These are phyloP conservation scores for Oryza brachyantha DNA, from an alignment of 176 grass and related monocot species.

Conservation along the genomic window DNA sequence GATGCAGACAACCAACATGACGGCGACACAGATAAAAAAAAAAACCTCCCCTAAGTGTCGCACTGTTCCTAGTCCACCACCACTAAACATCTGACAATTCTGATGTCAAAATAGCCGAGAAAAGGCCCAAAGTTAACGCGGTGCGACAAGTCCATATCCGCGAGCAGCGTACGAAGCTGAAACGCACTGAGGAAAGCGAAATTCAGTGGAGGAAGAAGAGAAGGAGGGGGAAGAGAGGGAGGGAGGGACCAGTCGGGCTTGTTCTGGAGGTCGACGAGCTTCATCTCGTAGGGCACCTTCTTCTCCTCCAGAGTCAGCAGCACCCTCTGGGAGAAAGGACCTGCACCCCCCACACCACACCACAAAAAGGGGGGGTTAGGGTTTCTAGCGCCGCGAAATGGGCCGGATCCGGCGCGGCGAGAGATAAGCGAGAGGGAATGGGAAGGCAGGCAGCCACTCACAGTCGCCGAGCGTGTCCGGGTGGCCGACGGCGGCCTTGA, in stretches of 20 bases:
- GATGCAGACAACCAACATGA: neutral
- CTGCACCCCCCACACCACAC: conserved; percentile 30
- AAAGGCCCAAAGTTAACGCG: neutral
- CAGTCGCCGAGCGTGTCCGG: conserved; percentile 74
- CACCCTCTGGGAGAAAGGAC: conserved; percentile 78
- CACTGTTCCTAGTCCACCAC: neutral
- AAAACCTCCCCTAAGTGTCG: neutral
- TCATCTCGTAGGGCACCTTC: conserved; percentile 68
- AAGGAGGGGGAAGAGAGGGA: neutral
- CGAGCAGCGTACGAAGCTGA: neutral
- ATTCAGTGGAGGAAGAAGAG: neutral
- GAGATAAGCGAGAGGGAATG: neutral
- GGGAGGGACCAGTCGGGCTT: conserved; percentile 71
- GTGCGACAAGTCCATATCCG: no score
- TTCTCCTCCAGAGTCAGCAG: conserved; percentile 90
- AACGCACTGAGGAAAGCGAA: neutral
- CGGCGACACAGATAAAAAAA: neutral
- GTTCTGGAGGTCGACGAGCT: conserved; percentile 65
- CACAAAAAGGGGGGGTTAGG: neutral
- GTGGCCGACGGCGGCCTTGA: conserved; percentile 62
- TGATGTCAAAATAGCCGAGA: neutral
- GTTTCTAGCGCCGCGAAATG: neutral
- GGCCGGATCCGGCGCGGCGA: neutral
- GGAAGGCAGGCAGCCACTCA: conserved; percentile 23
- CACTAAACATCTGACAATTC: neutral